Evolutionary conservation across 495 filamentous ascomycete genomes (phyloP), one percentile per base, ranked within the genome.

Genomic region (Lasiosphaeris hirsuta): DNA sequence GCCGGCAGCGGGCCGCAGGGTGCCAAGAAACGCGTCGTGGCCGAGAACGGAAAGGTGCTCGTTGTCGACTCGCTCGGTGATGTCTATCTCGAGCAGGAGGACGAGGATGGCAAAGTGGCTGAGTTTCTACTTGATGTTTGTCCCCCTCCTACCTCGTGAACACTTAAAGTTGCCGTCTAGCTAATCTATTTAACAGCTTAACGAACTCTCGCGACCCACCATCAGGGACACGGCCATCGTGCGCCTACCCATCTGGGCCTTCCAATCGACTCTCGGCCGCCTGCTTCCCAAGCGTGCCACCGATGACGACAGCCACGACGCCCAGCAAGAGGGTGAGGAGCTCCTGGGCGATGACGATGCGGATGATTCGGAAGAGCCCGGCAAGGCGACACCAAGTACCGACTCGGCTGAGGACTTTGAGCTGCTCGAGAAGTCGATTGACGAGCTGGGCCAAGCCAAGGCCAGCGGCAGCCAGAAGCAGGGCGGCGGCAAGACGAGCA

Each of bases 11-110:
- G 69, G 63, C 88, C 59, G 63, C 81, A 59, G 0, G 90, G 90
- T 2, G 76, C 87, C 39, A 90, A 87, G 72, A 93, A 91, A 80
- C 75, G 85, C 10, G 88, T 97, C 15, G 81, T 91, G 23, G 92
- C 92, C 2, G 88, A 96, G 77, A 98, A 98, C 67, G 94, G 94
- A 41, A 98, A 98, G 74, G 79, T 94, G 0, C 71, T 97, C 39
- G 87, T 98, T 58, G 94, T 98, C 7, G 94, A 98, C 72, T 89
- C 89, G 0, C 75, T 85, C 14, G 94, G 94, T 7, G 90, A 95
- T 67, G 94, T 98, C 19, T 98, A 87, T 71, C 76, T 98, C 11
- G 90, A 97, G 65, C 89, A 96, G 59, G 85, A 88, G 62, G 87
- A 87, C 33, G 91, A 93, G 64, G 88, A 96, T 7, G 95, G 94